These are phyloP conservation scores for Tetrahymena malaccensis DNA, from an alignment of 73 alveolate species.

Conservation along the genomic window DNA sequence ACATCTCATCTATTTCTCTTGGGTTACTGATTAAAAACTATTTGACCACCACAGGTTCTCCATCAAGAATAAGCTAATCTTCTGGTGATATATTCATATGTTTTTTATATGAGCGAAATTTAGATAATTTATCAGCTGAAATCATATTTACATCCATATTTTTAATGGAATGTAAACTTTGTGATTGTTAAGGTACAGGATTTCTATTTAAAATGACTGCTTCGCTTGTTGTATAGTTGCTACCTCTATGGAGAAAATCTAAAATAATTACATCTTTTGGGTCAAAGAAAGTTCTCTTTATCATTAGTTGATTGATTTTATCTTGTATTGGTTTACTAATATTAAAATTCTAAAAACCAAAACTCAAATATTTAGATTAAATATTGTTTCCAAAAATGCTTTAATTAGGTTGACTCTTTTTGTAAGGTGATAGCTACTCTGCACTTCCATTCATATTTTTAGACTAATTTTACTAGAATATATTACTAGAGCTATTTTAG, in stretches of 20 bases:
- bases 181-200: not conserved
- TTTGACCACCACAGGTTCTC: not conserved
- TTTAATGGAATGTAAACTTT: not conserved
- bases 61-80: not conserved
- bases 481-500: not conserved
- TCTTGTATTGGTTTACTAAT: not conserved
- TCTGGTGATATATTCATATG: not conserved
- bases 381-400: not conserved
- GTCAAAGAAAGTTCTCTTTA: not conserved
- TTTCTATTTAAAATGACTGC: not conserved
- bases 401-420: not conserved
- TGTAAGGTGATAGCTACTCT: not conserved
- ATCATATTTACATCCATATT: not conserved
- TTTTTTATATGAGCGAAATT: not conserved
- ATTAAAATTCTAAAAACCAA: not conserved
- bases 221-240: not conserved
- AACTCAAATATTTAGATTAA: not conserved
- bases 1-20: not conserved
- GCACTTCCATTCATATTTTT: not conserved
- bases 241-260: not conserved
- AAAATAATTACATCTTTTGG: not conserved
- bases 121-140: not conserved
- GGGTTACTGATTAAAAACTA: not conserved
- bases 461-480: too few relatives aligned
- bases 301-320: not conserved